phyloP scores from a whole-genome alignment of 2,329 filamentous ascomycete genomes.

The Venturia nashicola region DNA sequence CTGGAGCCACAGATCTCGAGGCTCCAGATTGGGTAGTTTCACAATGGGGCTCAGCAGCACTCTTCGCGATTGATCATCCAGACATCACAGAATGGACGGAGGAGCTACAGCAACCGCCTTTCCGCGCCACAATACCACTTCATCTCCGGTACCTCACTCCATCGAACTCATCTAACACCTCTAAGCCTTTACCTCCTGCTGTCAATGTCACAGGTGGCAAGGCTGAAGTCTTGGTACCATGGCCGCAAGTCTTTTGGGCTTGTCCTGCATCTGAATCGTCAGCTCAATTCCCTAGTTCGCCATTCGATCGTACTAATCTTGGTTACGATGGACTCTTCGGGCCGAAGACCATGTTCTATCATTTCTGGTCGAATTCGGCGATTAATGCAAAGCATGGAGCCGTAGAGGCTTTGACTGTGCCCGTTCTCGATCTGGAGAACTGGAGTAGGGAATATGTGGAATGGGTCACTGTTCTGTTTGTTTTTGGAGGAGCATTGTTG shows the following conservation, averaged over 20 bases:
- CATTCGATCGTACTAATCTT: constrained; percentile 75
- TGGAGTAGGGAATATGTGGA: constrained; percentile 24
- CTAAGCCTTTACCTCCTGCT: constrained; percentile 26
- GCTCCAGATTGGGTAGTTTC: constrained; percentile 70
- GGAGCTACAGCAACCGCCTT: constrained; percentile 20
- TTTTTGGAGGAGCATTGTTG: constrained; percentile 31
- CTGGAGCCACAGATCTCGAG: constrained; percentile 76
- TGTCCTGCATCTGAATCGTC: constrained; percentile 52
- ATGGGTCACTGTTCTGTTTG: constrained; percentile 28
- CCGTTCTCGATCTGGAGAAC: constrained; percentile 27
- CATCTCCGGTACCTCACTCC: constrained; percentile 75
- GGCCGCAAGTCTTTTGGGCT: constrained; percentile 83
- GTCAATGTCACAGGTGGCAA: constrained; percentile 26
- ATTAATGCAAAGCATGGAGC: constrained; percentile 13
- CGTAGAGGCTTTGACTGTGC: constrained; percentile 26
- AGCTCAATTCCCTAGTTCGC: constrained; percentile 59
- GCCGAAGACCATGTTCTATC: constrained; percentile 70
- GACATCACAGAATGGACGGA: constrained; percentile 22
- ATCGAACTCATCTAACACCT: constrained; percentile 21
- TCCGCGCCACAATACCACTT: constrained; percentile 62
- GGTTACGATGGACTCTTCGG: constrained; percentile 77
- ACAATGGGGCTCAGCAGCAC: constrained; percentile 66
- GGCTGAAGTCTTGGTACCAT: constrained; percentile 48
- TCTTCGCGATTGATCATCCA: constrained; percentile 55
- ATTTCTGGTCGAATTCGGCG: constrained; percentile 31